Evolutionary conservation across 2,329 filamentous ascomycete genomes (phyloP), one percentile per base, ranked within the genome.

Genomic region (Colletotrichum coccodes): DNA sequence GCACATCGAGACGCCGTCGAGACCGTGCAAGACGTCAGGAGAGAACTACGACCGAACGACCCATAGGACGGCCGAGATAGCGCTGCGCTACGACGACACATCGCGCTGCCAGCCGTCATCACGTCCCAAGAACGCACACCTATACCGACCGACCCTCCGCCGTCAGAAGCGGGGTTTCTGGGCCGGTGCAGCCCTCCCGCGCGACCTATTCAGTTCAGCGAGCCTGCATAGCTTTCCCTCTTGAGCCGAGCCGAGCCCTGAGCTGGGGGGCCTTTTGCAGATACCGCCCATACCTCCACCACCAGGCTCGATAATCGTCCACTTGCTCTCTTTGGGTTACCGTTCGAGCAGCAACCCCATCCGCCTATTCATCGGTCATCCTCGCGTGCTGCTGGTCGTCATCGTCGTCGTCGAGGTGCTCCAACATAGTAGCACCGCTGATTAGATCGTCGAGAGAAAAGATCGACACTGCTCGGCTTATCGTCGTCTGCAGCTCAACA

Each of bases 91-190:
- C 49, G 8, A 56, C 52, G 21, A 28, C 32, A 68, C 38, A 59
- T 26, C 47, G 61, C 60, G 47, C 61, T 28, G 66, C 61, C 46
- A 60, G 34, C 34, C 65, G 44, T 44, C 61, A 44, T 60, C 61
- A 65, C 54, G 61, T 49, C 42, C 46, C 47, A 38, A 54, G 42
- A 54, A 28, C 32, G 14, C 44, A 40, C 47, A 50, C 38, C 59
- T 54, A 38, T 56, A 53, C 63, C 46, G 40, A 65, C 61, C 53
- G 34, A 62, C 46, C 46, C 40, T 30, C n/a, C 30, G n/a, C 28
- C 4, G 32, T 53, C 40, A 65, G 61, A 58, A 54, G 65, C 65
- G 61, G 61, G 54, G 61, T 54, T 68, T 40, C 46, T 68, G 23
- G 18, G 47, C 54, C 47, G 65, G 61, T 61, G 47, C 61, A 60